Evolutionary conservation across 352 stramenopile genomes (phyloP), one percentile per base, ranked within the genome.

Genomic region (Globisporangium recalcitrans): DNA sequence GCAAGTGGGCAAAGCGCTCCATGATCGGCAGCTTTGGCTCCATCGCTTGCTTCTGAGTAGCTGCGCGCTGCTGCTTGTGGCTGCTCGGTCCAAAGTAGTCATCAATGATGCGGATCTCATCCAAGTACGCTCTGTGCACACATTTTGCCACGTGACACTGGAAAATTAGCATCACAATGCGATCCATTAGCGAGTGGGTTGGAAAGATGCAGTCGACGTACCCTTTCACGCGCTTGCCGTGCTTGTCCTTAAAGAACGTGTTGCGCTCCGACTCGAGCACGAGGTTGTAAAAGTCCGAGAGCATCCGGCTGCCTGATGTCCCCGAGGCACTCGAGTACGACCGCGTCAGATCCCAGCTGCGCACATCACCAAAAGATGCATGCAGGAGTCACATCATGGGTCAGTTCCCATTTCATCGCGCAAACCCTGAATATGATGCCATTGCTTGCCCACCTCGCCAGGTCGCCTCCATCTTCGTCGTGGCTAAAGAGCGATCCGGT

Each of bases 211-310:
- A 3, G 22, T 1, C 6, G 27, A 26, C 61, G 34, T 48, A 72
- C 68, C 78, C 81, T 70, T 82, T 78, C 13, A 88, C 49, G 29
- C 68, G 77, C 31, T 84, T 74, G n/a, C 80, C 81, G 10, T 74
- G 58, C 14, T 57, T 56, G 67, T 91, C 75, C 29, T 87, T 62
- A 58, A 85, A 89, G 63, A 73, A 89, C 27, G 78, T 75, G 61
- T 74, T 86, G 66, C 87, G 78, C 57, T 88, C 80, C 26, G 75
- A 77, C 54, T 92, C 83, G 21, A 94, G 70, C 55, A 91, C 71
- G 55, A 83, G 80, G 63, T 85, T 90, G 72, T 91, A 94, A 62
- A 90, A 88, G 31, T 85, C 74, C 24, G 83, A 91, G 22, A 94
- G 68, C 73, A 94, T 68, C 48, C 83, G 83, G 60, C 81, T 86